phyloP scores from a whole-genome alignment of 2,329 filamentous ascomycete species.

The Gliomastix tumulicola region DNA sequence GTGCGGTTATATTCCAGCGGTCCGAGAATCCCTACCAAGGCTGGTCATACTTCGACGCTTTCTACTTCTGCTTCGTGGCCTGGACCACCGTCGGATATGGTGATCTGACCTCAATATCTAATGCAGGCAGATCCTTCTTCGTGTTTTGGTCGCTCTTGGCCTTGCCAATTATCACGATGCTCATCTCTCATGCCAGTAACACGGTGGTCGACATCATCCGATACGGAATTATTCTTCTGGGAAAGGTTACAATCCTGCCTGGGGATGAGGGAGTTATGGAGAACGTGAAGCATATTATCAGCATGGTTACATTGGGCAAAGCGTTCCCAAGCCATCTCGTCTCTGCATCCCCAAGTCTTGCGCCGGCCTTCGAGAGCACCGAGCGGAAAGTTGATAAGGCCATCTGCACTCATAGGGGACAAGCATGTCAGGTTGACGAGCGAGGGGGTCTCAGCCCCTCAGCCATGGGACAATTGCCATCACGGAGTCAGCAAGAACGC shows the following conservation, averaged over 20 bases:
- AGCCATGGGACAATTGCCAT: no score
- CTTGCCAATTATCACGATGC: conserved; percentile 79
- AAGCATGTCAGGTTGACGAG: not conserved
- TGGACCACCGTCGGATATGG: conserved; percentile 86
- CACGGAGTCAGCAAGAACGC: no score
- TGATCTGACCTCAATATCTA: conserved; percentile 67
- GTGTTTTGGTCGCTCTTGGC: conserved; percentile 89
- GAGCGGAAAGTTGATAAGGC: no score
- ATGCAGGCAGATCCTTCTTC: conserved; percentile 76
- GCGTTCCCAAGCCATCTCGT: conserved; percentile 21
- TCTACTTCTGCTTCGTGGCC: conserved; percentile 83
- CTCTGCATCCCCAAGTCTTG: not conserved
- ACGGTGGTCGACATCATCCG: conserved; percentile 64
- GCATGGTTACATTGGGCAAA: conserved; percentile 32
- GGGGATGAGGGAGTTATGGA: conserved; percentile 41
- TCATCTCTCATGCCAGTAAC: conserved; percentile 78
- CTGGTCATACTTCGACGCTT: conserved; percentile 70
- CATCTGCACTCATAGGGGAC: no score
- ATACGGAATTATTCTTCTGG: conserved; percentile 48
- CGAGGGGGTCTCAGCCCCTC: not conserved
- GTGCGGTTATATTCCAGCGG: conserved; percentile 64
- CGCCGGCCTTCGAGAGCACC: no score
- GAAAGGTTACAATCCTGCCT: conserved; percentile 54
- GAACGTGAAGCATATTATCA: conserved; percentile 35
- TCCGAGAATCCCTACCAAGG: conserved; percentile 46